phyloP scores from a whole-genome alignment of 2,329 filamentous ascomycete species.

The Neofusicoccum kwambonambiense region DNA sequence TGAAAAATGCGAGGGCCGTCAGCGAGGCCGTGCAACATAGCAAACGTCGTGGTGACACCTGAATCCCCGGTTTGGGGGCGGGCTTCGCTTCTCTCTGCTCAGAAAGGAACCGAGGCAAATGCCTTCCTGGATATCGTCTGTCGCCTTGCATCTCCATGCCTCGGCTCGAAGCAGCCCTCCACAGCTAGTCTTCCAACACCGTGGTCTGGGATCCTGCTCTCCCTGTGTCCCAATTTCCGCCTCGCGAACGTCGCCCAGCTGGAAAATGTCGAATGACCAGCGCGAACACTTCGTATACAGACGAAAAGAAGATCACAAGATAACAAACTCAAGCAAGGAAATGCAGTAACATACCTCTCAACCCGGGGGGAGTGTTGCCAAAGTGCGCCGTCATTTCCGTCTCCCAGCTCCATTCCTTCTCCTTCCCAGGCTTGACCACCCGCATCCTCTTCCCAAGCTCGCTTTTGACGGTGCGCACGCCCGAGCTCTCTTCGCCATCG shows the following conservation, averaged over 20 bases:
- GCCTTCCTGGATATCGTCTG: neutral
- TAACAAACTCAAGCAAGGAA: neutral
- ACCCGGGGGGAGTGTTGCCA: slow-evolving; percentile 78
- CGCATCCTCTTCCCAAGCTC: slow-evolving; percentile 65
- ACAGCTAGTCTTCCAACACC: neutral
- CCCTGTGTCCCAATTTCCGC: neutral
- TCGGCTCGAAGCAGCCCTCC: neutral
- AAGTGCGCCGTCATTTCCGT: slow-evolving; percentile 83
- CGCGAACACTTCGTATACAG: neutral
- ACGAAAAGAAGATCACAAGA: neutral
- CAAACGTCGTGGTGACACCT: neutral
- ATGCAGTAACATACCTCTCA: slow-evolving; percentile 59
- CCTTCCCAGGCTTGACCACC: slow-evolving; percentile 44
- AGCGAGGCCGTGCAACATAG: slow-evolving; percentile 40
- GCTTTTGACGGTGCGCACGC: slow-evolving; percentile 58
- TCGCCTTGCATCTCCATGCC: slow-evolving; percentile 9
- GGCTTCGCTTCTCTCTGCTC: neutral
- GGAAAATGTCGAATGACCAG: neutral
- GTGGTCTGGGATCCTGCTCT: neutral
- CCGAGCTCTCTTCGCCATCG: slow-evolving; percentile 52
- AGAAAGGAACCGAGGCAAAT: neutral
- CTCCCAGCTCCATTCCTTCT: slow-evolving; percentile 69
- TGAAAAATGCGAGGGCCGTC: slow-evolving; percentile 40
- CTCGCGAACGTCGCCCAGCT: neutral
- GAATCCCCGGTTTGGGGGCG: neutral